Percentiles rank a stretch among this genome's conserved stretches.
Evolutionary conservation across 768 basidiomycete genomes (phyloP).

Genomic region (Porphyrellus cyaneotinctus): DNA sequence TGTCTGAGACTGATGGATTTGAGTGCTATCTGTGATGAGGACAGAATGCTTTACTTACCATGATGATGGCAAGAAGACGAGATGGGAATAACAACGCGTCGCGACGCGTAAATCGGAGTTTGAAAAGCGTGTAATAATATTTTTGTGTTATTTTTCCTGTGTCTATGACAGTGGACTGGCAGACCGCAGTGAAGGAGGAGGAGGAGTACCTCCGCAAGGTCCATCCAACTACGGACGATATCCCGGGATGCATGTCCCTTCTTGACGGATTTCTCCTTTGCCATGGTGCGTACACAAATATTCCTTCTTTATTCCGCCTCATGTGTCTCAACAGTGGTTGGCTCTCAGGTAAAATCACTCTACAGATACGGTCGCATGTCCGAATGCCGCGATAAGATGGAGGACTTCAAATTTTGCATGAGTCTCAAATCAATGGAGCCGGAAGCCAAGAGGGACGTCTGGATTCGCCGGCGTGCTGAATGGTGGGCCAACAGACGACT

Average conservation of each 20-base stretch:
- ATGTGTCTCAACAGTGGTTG: constrained; percentile 50
- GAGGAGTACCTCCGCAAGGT: constrained; percentile 56
- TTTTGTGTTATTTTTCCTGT: not conserved
- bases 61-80: constrained; percentile 23
- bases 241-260: constrained; percentile 76
- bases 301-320: constrained; percentile 5
- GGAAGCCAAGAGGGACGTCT: constrained; percentile 74
- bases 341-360: constrained; percentile 75
- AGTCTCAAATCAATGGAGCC: constrained; percentile 73
- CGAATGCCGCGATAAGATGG: constrained; percentile 71
- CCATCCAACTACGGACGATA: constrained; percentile 73
- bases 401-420: constrained; percentile 95
- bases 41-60: constrained; percentile 34
- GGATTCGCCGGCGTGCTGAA: constrained; percentile 84
- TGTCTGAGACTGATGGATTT: constrained; percentile 34
- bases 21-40: not conserved
- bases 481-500: constrained; percentile 88
- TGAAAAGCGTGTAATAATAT: constrained; percentile 35
- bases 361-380: constrained; percentile 80
- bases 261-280: constrained; percentile 73
- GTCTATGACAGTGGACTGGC: constrained; percentile 43
- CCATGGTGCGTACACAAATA: constrained; percentile 43
- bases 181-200: constrained; percentile 62
- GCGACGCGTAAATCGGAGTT: constrained; percentile 46
- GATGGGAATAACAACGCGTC: constrained; percentile 39